phyloP scores from a whole-genome alignment of 78 protist genomes.

The Chrysochromulina tobinii region DNA sequence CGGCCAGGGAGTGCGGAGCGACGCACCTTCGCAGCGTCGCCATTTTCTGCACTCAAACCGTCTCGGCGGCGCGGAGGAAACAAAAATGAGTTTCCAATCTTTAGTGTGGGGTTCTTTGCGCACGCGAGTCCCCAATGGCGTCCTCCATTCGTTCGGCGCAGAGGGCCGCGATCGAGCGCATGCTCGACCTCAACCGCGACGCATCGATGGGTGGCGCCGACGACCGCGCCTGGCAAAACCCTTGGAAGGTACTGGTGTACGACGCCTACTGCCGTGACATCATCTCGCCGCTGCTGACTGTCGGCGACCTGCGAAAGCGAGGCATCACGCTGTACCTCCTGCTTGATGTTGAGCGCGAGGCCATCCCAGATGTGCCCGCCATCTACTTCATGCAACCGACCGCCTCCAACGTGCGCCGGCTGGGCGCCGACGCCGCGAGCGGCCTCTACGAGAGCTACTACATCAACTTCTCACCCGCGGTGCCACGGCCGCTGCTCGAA shows the following conservation, averaged over 20 bases:
- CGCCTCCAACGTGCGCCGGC: constrained; percentile 67
- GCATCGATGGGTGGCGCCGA: no score
- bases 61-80: no score
- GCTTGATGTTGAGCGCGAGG: constrained; percentile 77
- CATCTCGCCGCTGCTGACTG: constrained; percentile 76
- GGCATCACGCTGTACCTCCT: constrained; percentile 82
- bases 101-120: no score
- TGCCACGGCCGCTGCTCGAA: constrained; percentile 74
- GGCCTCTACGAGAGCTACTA: constrained; percentile 76
- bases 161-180: not conserved
- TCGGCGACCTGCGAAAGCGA: constrained; percentile 77
- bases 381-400: constrained; percentile 91
- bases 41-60: no score
- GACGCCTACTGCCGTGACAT: constrained; percentile 71
- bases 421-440: constrained; percentile 36
- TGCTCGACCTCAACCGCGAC: constrained; percentile 20
- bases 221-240: not conserved
- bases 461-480: constrained; percentile 78
- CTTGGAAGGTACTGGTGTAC: constrained; percentile 64
- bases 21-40: no score
- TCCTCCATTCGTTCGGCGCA: not conserved
- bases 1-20: no score
- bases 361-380: constrained; percentile 88
- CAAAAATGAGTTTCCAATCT: no score
- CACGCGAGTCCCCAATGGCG: not conserved